Evolutionary conservation across 1,284 basidiomycete genomes (phyloP).

Genomic region (Stygiomarasmius scandens): DNA sequence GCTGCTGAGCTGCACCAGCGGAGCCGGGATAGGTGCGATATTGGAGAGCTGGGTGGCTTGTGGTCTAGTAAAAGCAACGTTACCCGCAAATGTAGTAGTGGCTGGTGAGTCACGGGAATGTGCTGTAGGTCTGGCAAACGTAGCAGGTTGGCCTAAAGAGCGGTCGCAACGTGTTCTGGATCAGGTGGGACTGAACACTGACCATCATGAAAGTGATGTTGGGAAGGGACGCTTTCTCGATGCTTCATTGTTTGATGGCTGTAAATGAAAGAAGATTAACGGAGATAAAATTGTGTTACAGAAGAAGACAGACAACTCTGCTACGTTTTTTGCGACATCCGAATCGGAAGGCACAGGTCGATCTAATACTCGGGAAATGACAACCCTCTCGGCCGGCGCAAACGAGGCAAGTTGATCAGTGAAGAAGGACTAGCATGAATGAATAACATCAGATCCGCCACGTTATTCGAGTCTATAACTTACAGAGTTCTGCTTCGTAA

Average conservation of each 20-base stretch:
- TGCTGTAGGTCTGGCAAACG: not conserved
- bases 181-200: not conserved
- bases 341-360: constrained; percentile 41
- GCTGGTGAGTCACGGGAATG: not conserved
- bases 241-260: constrained; percentile 21
- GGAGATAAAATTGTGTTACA: not conserved
- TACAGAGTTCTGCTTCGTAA: constrained; percentile 41
- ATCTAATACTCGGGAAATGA: constrained; percentile 42
- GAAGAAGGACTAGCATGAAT: constrained; percentile 11
- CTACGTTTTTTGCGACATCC: constrained; percentile 43
- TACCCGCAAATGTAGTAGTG: not conserved
- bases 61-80: not conserved
- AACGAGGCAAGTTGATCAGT: constrained; percentile 41
- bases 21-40: no score
- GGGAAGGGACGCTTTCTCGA: constrained; percentile 7
- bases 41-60: not conserved
- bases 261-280: constrained; percentile 1
- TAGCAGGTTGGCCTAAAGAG: not conserved
- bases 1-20: no score
- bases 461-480: constrained; percentile 12
- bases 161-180: not conserved
- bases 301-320: constrained; percentile 44
- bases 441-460: not conserved
- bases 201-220: not conserved
- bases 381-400: constrained; percentile 32